Base-by-base conservation (phyloP, 352 stramenopile genomes). In the Phytophthora crassamura region DNA sequence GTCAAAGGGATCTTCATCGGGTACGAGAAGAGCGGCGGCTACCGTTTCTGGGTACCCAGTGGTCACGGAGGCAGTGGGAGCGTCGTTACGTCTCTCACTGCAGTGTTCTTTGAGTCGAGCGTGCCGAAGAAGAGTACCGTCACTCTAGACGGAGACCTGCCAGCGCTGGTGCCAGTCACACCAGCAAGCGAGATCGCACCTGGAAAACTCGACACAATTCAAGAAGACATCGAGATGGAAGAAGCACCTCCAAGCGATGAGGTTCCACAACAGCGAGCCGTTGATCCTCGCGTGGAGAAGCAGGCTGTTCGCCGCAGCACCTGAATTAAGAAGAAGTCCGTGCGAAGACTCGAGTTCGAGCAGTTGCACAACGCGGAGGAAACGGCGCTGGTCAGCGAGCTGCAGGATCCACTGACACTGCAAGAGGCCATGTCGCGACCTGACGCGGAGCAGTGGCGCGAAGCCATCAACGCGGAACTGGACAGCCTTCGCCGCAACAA, bases 401-500 rank as follows among this genome's bases (percentile, higher is more conserved):
- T 45, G 14, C 56, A 47, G 5, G 55, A 55, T 12, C 45, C 35
- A 2, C 18, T 64, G 7, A 47, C 55, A 30, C 15, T 55, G 18
- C 46, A 66, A 10, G 47, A 60, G 52, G 47, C 60, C 7, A 33
- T 59, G 48, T 5, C 28, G 3, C 39, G 39, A 5, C 28, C 38
- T 12, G 59, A 65, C 10, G 32, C 51, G 9, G 42, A 45, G 9
- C 33, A 55, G 33, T 69, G 52, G 66, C 20, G 22, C 10, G 15
- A 39, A 11, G 50, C 59, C 7, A 66, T 70, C 14, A 40, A 69
- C 11, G 35, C 42, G 2, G 59, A 62, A 14, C 32, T 74, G 28
- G 39, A 60, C 41, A 70, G 48, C 65, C 40, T 67, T 28, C 49
- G 30, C 48, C 66, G 35, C 16, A 67, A 51, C 42, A 38, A 25